Evolutionary conservation across 1,284 basidiomycete genomes (phyloP), one percentile per base, ranked within the genome.

Genomic region (Leccinum insolens): DNA sequence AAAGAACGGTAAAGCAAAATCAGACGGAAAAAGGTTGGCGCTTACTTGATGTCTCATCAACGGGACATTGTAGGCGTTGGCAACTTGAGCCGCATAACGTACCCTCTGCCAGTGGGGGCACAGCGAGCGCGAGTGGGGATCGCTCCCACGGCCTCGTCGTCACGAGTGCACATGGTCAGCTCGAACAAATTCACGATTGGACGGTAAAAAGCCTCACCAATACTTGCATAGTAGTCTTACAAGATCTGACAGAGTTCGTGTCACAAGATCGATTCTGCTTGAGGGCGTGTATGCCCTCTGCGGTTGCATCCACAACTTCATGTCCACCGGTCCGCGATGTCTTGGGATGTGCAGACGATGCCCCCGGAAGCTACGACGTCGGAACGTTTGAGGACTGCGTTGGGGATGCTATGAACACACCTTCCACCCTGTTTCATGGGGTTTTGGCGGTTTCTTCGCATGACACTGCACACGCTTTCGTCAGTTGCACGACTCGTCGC

Each of bases 131-230:
- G 57, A 85, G 86, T 71, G 85, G 86, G 31, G 91, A 91, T 76
- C 89, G 87, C 15, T 84, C 89, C 65, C 91, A 89, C 61, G 88
- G 88, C 7, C 80, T 92, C 37, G 89, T 93, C 25, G 93, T 93
- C 78, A 90, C 91, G 41, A 86, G 76, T 71, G 89, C 89, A 17
- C 91, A 92, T 79, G 88, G 90, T 41, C 75, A 81, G 62, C 72
- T 86, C n/a, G 71, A 84, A 70, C 83, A 91, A 73, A 79, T 89
- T 58, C 83, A 86, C 70, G 86, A 91, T 72, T 92, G 90, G 90
- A 91, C 88, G 65, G 89, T 89, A 75, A 74, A 71, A 61, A 31
- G 41, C 62, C 62, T 70, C 59, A 64, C 64, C 60, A 11, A 49
- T 66, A 6, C 14, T 62, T 20, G 25, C 46, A 37, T 44, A 67